These are phyloP conservation scores for Trypanosoma cruzi DNA, from an alignment of 208 protist species.

Conservation along the genomic window DNA sequence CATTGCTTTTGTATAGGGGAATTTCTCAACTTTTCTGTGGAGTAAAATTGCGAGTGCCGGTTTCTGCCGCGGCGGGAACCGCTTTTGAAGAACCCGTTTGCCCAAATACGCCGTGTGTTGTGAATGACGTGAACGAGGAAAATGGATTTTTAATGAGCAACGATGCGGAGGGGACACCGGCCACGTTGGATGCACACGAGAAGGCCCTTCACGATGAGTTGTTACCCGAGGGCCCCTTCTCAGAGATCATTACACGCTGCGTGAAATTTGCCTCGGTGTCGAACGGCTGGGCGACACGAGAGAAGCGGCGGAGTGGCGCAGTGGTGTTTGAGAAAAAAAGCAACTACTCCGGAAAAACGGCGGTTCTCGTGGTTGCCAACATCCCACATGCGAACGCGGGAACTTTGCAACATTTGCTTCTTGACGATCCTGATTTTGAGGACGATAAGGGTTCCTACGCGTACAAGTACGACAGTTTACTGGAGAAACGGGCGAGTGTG, in stretches of 20 bases:
- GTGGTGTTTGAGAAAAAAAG: constrained; percentile 19
- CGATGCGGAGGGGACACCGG: background rate
- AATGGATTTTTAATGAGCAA: background rate
- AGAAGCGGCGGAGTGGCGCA: constrained; percentile 6
- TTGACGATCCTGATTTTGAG: constrained; percentile 38
- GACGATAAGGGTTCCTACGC: constrained; percentile 35
- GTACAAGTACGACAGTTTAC: constrained; percentile 34
- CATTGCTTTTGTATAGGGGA: constrained; percentile 19
- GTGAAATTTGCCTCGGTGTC: constrained; percentile 9
- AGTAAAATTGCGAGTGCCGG: background rate
- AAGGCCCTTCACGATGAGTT: constrained; percentile 15
- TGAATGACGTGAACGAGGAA: background rate
- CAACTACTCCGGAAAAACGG: constrained; percentile 23
- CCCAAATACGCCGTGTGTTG: background rate
- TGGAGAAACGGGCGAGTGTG: constrained; percentile 28
- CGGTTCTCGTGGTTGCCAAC: constrained; percentile 35
- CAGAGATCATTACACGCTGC: constrained; percentile 10
- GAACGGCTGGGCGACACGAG: constrained; percentile 12
- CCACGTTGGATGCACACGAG: background rate
- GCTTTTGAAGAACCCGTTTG: background rate
- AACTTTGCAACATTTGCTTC: constrained; percentile 44
- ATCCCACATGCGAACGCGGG: constrained; percentile 50
- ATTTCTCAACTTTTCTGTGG: background rate
- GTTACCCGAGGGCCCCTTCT: constrained; percentile 17
- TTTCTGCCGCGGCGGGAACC: background rate